A percentile compares a stretch with the other conserved stretches of the same genome.
Conservation (phyloP, 2,329 filamentous ascomycete species). For the Fusarium acutatum region DNA sequence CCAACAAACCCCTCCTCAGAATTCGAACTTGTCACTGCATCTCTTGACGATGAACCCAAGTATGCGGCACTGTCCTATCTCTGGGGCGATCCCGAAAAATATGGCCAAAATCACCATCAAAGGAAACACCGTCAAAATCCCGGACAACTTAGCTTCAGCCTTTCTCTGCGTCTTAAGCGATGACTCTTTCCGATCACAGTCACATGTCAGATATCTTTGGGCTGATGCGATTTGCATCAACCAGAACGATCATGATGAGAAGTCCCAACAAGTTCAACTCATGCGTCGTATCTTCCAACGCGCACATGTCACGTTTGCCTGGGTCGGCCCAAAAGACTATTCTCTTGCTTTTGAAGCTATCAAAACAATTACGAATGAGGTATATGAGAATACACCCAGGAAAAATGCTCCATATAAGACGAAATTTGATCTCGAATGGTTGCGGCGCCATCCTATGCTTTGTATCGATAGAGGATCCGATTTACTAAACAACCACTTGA, state of each 20-base stretch:
- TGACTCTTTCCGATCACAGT: not conserved
- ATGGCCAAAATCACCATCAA: not conserved
- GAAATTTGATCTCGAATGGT: not conserved
- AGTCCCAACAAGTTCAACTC: slow-evolving; percentile 6
- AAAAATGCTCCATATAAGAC: not conserved
- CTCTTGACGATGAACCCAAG: not conserved
- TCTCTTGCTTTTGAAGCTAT: not conserved
- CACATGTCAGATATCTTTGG: not conserved
- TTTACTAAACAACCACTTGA: not conserved
- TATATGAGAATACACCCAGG: not conserved
- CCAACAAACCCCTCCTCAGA: not conserved
- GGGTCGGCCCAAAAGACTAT: not conserved
- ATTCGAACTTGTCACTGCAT: slow-evolving; percentile 1
- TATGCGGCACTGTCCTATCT: slow-evolving; percentile 13
- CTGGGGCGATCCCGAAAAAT: not conserved
- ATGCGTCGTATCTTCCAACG: slow-evolving; percentile 1
- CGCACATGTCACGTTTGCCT: not conserved
- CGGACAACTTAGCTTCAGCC: slow-evolving; percentile 1
- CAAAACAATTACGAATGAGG: not conserved
- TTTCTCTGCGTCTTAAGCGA: not conserved
- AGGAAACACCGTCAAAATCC: not conserved
- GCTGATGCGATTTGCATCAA: slow-evolving; percentile 4
- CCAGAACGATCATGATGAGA: not conserved
- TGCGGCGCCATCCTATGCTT: not conserved
- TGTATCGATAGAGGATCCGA: not conserved